Base-by-base conservation (phyloP, 1,284 basidiomycete genomes). In the Pyrrhoderma lamaoense region DNA sequence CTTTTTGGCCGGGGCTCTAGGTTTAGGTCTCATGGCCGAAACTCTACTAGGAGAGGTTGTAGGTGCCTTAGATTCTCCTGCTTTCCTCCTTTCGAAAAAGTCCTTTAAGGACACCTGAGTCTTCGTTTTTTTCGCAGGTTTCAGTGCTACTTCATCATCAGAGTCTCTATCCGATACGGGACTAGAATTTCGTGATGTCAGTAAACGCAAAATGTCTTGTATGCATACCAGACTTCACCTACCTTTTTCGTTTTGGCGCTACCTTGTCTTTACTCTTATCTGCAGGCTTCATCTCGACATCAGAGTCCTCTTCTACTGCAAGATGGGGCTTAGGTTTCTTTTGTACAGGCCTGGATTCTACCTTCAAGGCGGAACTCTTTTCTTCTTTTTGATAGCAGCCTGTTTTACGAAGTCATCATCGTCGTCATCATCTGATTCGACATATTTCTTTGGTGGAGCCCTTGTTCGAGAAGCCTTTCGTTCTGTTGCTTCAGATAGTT, bases 381-480 rank as follows among this genome's bases (percentile, higher is more conserved):
- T n/a, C n/a, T n/a, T 40, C 22, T 55, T 48, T 31, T 14, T 25
- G n/a, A 34, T 34, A 45, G 9, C 51, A 40, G n/a, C 49, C 52
- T 42, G 51, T 25, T n/a, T 51, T 45, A 27, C 36, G 37, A 42
- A 52, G 8, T 58, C 53, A 35, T 51, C 55, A 4, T 69, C 70
- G 21, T 71, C 72, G 5, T 63, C 61, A 47, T 62, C 60, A 40
- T 60, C 62, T 14, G 52, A 47, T 23, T 56, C 55, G 43, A 51
- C 18, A 40, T 46, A 36, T 49, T 62, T 62, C 58, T 49, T 56
- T 16, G 42, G 38, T n/a, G 34, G n/a, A 23, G 51, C 40, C 34
- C 47, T 27, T 43, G 49, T 42, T 35, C 54, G 54, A 52, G 62
- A 48, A 38, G 42, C 51, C n/a, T 54, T 54, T 16, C 51, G 47